Evolutionary conservation across 1,139 yeast species (phyloP).

Genomic region (Geotrichum phurueaensis): DNA sequence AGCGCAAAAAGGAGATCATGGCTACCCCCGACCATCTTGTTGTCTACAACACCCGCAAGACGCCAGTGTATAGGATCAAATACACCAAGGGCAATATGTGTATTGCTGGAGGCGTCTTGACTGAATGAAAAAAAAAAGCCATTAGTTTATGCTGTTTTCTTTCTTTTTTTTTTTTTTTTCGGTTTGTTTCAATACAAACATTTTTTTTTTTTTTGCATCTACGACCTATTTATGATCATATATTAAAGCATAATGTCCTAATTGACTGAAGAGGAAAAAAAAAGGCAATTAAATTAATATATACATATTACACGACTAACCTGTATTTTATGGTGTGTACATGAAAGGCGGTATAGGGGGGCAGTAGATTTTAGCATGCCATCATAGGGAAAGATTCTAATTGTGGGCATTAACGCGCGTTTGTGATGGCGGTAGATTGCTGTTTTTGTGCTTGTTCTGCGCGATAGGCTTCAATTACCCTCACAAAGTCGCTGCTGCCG

Average conservation of each 20-base stretch:
- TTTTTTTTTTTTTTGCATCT: neutral
- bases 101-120: slow-evolving; percentile 85
- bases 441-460: neutral
- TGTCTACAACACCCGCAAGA: slow-evolving; percentile 88
- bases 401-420: neutral
- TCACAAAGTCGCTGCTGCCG: neutral
- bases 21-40: slow-evolving; percentile 90
- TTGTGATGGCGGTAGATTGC: neutral
- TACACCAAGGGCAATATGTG: slow-evolving; percentile 88
- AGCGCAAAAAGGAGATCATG: slow-evolving; percentile 56
- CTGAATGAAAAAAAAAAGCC: slow-evolving; percentile 31
- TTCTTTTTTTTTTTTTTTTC: neutral
- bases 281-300: neutral
- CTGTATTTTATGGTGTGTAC: neutral
- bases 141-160: neutral
- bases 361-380: neutral
- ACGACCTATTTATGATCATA: neutral
- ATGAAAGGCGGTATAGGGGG: no score
- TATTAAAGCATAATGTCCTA: neutral
- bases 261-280: neutral
- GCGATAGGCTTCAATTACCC: neutral
- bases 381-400: neutral
- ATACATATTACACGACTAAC: neutral
- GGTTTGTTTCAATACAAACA: neutral
- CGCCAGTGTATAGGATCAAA: slow-evolving; percentile 89